Evolutionary conservation across 176 grass and related monocot genomes (phyloP), one percentile per base, ranked within the genome.

Genomic region (Saccharum officinarum): DNA sequence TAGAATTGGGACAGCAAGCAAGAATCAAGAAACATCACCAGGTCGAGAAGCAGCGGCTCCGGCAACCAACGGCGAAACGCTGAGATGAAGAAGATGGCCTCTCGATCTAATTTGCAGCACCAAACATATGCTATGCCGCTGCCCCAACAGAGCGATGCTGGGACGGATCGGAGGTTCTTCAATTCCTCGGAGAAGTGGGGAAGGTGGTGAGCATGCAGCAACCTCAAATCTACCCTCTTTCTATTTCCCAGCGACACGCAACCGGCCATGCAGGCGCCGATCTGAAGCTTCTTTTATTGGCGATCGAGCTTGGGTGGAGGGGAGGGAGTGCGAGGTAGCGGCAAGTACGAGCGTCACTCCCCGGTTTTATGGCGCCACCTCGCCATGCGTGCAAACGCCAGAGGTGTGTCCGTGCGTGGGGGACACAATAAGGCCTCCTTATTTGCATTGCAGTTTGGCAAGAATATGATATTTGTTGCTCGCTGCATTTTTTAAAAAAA

Each of bases 181-280:
- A 3, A 68, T 37, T 89, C 60, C 60, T 80, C 15, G 69, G 61
- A 74, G 12, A 41, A 9, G 40, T 17, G 26, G 15, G 16, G 16
- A 4, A 3, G 55, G 59, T 62, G 39, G 71, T 15, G 34, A 33
- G 16, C 4, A 76, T 4, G 31, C 39, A 75, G 37, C 18, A 25
- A 33, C 80, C 70, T 80, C 38, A 68, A 68, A 89, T 82, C 86
- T 87, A 62, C 49, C 38, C 64, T 7, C 14, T 88, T 83, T 85
- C 87, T 85, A 81, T 89, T 89, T 89, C 87, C 71, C 87, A 81
- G 73, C 77, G 74, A 81, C 70, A 89, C 84, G 82, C 87, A 85
- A 80, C 18, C 69, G 46, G 47, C 6, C 77, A 88, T 67, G 86
- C 86, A 82, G 15, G 64, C 3, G 75, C 37, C 44, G 80, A 82